Evolutionary conservation across 169 alveolate species (phyloP).

Genomic region (Plasmodium sp.): DNA sequence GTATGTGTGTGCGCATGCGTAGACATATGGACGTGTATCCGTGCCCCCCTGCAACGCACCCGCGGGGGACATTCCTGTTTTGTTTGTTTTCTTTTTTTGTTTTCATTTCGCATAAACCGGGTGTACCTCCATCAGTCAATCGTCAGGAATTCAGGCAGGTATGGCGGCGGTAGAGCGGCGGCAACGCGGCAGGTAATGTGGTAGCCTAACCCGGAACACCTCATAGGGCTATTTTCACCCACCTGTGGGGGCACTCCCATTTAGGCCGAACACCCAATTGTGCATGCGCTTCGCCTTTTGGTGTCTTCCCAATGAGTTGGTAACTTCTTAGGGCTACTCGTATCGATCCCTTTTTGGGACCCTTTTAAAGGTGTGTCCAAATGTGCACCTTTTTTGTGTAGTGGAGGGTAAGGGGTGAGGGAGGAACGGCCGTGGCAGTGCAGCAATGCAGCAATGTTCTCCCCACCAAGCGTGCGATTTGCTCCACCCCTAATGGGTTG

Average conservation of each 20-base stretch:
- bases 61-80: neutral
- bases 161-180: no score
- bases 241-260: neutral
- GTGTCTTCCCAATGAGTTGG: neutral
- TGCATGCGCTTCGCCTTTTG: neutral
- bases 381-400: neutral
- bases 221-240: neutral
- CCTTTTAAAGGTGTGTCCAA: neutral
- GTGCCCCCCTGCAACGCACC: neutral
- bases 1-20: neutral
- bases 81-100: slow-evolving; percentile 1
- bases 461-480: neutral
- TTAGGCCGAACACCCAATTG: neutral
- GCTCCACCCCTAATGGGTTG: neutral
- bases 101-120: neutral
- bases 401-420: neutral
- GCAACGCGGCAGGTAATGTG: neutral
- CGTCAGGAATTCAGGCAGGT: neutral
- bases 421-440: neutral
- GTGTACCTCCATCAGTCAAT: neutral
- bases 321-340: neutral
- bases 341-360: neutral
- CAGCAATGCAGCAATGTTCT: neutral
- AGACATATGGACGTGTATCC: neutral
- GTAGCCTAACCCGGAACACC: neutral